Conservation (phyloP, 2,329 filamentous ascomycete genomes). For the Berkeleyomyces rouxiae region DNA sequence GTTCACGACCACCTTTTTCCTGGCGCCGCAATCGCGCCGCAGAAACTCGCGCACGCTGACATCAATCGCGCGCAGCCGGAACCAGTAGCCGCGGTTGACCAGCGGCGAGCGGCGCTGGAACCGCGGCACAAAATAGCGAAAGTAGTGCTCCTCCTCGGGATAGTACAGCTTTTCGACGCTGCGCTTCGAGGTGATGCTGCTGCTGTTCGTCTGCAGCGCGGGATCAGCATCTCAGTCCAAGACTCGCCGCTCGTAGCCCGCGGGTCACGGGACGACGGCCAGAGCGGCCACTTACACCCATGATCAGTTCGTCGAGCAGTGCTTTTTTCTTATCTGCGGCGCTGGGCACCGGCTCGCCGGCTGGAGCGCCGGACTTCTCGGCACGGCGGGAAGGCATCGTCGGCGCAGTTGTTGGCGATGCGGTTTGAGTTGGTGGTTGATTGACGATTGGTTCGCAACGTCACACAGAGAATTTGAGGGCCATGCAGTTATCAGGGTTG, state of each 20-base stretch:
- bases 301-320: constrained; percentile 34
- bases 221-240: constrained; percentile 10
- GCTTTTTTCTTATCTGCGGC: constrained; percentile 14
- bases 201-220: constrained; percentile 58
- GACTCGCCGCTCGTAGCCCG: background rate
- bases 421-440: background rate
- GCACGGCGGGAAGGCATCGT: background rate
- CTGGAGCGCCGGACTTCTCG: background rate
- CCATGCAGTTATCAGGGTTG: constrained; percentile 3
- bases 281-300: constrained; percentile 29
- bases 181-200: constrained; percentile 80
- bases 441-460: background rate
- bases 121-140: constrained; percentile 74
- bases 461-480: constrained; percentile 5
- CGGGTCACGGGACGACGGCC: background rate
- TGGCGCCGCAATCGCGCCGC: constrained; percentile 23
- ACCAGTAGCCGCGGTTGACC: constrained; percentile 79
- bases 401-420: background rate
- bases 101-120: constrained; percentile 69
- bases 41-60: constrained; percentile 59
- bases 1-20: constrained; percentile 63
- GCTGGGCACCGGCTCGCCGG: background rate
- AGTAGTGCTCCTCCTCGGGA: constrained; percentile 61
- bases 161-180: constrained; percentile 85
- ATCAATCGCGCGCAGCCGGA: constrained; percentile 71